phyloP scores from a whole-genome alignment of 306 rosid genomes.

The Oxytropis ochrocephala region DNA sequence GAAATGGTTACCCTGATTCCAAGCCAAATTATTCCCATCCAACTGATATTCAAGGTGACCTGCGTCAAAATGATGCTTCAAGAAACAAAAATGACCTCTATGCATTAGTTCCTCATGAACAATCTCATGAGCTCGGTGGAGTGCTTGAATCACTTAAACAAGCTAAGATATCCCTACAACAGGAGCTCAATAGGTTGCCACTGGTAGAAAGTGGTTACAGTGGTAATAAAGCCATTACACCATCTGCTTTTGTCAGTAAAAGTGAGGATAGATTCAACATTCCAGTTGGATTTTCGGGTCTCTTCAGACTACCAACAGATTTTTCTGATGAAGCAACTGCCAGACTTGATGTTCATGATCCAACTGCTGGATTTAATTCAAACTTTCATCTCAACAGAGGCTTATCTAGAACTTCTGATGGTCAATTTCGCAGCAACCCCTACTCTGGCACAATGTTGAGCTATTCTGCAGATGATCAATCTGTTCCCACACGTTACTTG shows the following conservation, averaged over 20 bases:
- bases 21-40: slow-evolving; percentile 21
- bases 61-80: slow-evolving; percentile 30
- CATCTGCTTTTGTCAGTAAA: slow-evolving; percentile 27
- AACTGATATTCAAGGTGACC: slow-evolving; percentile 19
- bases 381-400: slow-evolving; percentile 26
- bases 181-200: slow-evolving; percentile 49
- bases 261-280: slow-evolving; percentile 44
- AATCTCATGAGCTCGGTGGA: slow-evolving; percentile 39
- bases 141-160: slow-evolving; percentile 79
- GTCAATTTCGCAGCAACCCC: slow-evolving; percentile 23
- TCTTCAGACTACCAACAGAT: slow-evolving; percentile 83
- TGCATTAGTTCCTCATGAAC: slow-evolving; percentile 64
- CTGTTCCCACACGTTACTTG: slow-evolving; percentile 19
- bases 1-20: slow-evolving; percentile 22
- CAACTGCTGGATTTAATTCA: slow-evolving; percentile 30
- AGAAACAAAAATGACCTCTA: slow-evolving; percentile 38
- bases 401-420: slow-evolving; percentile 24
- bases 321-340: slow-evolving; percentile 42
- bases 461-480: slow-evolving; percentile 30
- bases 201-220: slow-evolving; percentile 24
- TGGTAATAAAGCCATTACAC: slow-evolving; percentile 29
- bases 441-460: slow-evolving; percentile 25
- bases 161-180: slow-evolving; percentile 57
- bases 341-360: slow-evolving; percentile 28
- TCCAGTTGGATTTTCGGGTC: slow-evolving; percentile 62